Conservation (phyloP, 106 monocot genomes). For the Allium sativum region DNA sequence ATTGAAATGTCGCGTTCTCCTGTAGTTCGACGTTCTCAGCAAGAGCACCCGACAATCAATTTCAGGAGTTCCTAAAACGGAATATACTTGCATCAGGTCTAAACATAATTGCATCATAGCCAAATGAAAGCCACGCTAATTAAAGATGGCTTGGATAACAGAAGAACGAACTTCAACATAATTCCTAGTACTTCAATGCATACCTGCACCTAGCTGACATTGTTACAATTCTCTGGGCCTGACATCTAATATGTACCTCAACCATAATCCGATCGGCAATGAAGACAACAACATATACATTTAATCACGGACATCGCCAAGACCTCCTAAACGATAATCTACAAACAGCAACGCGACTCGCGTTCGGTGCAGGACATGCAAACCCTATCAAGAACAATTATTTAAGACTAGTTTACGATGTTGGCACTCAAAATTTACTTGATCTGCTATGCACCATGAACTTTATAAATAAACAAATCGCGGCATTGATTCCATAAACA, state of each 20-base stretch:
- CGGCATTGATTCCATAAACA: slow-evolving; percentile 1
- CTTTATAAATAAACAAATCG: background rate
- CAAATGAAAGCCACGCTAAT: background rate
- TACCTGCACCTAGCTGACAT: slow-evolving; percentile 33
- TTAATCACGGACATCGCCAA: slow-evolving; percentile 14
- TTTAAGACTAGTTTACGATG: slow-evolving; percentile 22
- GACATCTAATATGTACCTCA: slow-evolving; percentile 27
- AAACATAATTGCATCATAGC: slow-evolving; percentile 22
- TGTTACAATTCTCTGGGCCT: slow-evolving; percentile 23
- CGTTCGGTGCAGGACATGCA: slow-evolving; percentile 20
- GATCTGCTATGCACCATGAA: slow-evolving; percentile 19
- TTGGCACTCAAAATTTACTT: slow-evolving; percentile 16
- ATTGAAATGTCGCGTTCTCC: slow-evolving; percentile 18
- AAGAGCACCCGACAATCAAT: slow-evolving; percentile 11
- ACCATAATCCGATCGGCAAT: slow-evolving; percentile 28
- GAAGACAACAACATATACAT: slow-evolving; percentile 28
- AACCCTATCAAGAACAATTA: slow-evolving; percentile 17
- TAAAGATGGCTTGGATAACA: background rate
- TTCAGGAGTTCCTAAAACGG: slow-evolving; percentile 21
- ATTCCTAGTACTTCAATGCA: slow-evolving; percentile 44
- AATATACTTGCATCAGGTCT: slow-evolving; percentile 24
- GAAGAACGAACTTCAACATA: slow-evolving; percentile 16
- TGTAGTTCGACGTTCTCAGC: slow-evolving; percentile 5
- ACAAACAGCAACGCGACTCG: background rate
- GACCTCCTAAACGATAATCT: slow-evolving; percentile 16